Evolutionary conservation across 1,284 basidiomycete species (phyloP), one percentile per base, ranked within the genome.

Genomic region (Schizophyllum commune): DNA sequence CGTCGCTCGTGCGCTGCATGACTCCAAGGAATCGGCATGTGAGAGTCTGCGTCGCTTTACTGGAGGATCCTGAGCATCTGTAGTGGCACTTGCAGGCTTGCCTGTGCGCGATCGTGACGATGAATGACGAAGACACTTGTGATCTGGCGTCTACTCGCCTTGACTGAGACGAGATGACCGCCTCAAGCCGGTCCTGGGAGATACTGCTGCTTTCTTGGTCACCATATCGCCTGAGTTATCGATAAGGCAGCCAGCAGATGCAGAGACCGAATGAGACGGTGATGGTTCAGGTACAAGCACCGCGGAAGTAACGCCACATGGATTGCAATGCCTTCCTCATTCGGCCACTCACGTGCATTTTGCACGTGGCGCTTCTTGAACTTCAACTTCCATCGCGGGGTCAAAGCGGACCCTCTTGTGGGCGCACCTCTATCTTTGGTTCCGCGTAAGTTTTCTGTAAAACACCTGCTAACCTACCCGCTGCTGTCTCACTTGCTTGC

Each of bases 1-100:
- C 56, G 66, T 67, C 61, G 70, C 63, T 33, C 52, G 60, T 15
- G 56, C 33, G 52, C 64, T 62, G 2, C 61, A 52, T 57, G 56
- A 54, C 56, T 47, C 39, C 39, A 47, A 3, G 39, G 17, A 8
- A 47, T 47, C 39, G 13, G 39, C 17, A 17, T 47, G 9, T 3
- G 39, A 13, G 9, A 47, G 17, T 47, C 17, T 47, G 39, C 39
- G 39, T 17, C 39, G 39, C 39, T 47, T 47, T 3, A 17, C 39
- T 47, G 39, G 39, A 13, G 39, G 39, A 17, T 47, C 39, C 39
- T 17, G 13, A 17, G 39, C 39, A 47, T 47, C 13, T 2, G 39
- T 47, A 47, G 9, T 47, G 13, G 17, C 17, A 17, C 39, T 47
- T 47, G 39, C 17, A 17, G 39, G 9, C 39, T 47, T 11, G 17